Evolutionary conservation across 495 filamentous ascomycete genomes (phyloP), one percentile per base, ranked within the genome.

Genomic region (Letharia columbiana): DNA sequence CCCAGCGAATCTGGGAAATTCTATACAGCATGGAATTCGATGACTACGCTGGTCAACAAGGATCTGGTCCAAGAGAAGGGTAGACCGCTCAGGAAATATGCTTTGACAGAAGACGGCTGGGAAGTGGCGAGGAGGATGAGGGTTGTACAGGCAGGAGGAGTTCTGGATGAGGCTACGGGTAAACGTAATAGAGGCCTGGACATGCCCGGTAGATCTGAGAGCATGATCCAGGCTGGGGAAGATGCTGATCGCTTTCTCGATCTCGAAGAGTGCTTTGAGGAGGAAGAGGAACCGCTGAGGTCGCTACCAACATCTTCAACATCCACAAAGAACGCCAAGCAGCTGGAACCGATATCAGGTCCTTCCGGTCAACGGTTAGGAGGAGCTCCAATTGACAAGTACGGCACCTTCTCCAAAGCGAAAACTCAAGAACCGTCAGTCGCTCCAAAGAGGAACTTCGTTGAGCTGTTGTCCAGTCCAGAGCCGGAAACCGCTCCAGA

Each of bases 1-100:
- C 87, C 89, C 9, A 75, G 77, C 13, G 86, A 91, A 61, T 77
- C 87, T 4, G 86, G 78, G 8, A 89, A 84, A 69, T 89, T 82
- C 71, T 91, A 90, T 68, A 94, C 90, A 3, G 91, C 90, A 0
- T 95, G 91, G 91, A 87, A 82, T 71, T 90, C 89, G 1, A 95
- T 95, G 84, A 92, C 90, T 70, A 89, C 87, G 0, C 77, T 94
- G 39, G 69, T 86, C 3, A 78, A 85, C 39, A 92, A 92, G 74
- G 89, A 92, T 52, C 77, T 92, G 13, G 89, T 92, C 0, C 87
- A 86, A 66, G 84, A 89, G 62, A 83, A 84, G 49, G 88, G 89
- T 1, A 80, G 87, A 39, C 90, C 90, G 2, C 73, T 86, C 18
- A 79, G 85, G 61, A 87, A 82, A 68, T 95, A 91, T 73, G 74